Evolutionary conservation across 2,329 filamentous ascomycete species (phyloP).

Genomic region (Emmonsiellopsis sp.): DNA sequence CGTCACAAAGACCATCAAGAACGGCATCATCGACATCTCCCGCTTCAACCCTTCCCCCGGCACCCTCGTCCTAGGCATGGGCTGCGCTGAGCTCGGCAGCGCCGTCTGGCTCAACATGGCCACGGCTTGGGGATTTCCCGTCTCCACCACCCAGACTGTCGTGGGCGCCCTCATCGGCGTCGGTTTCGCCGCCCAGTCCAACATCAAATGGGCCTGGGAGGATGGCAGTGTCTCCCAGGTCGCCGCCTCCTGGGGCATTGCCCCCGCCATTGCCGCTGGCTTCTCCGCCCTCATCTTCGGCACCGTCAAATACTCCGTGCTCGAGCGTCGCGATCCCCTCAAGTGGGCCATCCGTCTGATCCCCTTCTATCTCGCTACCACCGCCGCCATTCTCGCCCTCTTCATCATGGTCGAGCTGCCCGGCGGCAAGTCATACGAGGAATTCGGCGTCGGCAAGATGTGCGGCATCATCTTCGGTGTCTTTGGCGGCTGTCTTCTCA

Average conservation of each 20-base stretch:
- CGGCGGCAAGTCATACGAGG: constrained; percentile 19
- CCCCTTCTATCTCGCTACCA: constrained; percentile 42
- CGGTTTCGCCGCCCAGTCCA: constrained; percentile 22
- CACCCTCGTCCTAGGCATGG: constrained; percentile 33
- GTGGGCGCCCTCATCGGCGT: constrained; percentile 29
- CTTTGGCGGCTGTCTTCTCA: constrained; percentile 22
- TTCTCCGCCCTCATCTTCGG: constrained; percentile 44
- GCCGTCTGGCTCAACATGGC: constrained; percentile 30
- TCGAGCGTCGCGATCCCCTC: constrained; percentile 41
- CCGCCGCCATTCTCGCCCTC: constrained; percentile 43
- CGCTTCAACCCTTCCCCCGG: constrained; percentile 28
- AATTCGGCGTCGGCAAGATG: constrained; percentile 21
- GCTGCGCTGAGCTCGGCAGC: constrained; percentile 26
- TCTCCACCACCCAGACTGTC: constrained; percentile 35
- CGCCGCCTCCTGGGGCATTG: constrained; percentile 41
- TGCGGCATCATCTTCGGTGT: constrained; percentile 25
- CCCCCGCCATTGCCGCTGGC: constrained; percentile 38
- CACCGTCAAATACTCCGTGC: constrained; percentile 42
- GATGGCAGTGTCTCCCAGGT: constrained; percentile 39
- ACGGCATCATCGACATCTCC: constrained; percentile 33
- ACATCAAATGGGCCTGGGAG: constrained; percentile 36
- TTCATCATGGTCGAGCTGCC: constrained; percentile 49
- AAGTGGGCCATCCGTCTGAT: constrained; percentile 42
- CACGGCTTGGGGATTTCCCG: constrained; percentile 28
- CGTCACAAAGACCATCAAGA: constrained; percentile 37